Evolutionary conservation across 2,329 filamentous ascomycete genomes (phyloP), one percentile per base, ranked within the genome.

Genomic region (Fonsecaea pugnacius): DNA sequence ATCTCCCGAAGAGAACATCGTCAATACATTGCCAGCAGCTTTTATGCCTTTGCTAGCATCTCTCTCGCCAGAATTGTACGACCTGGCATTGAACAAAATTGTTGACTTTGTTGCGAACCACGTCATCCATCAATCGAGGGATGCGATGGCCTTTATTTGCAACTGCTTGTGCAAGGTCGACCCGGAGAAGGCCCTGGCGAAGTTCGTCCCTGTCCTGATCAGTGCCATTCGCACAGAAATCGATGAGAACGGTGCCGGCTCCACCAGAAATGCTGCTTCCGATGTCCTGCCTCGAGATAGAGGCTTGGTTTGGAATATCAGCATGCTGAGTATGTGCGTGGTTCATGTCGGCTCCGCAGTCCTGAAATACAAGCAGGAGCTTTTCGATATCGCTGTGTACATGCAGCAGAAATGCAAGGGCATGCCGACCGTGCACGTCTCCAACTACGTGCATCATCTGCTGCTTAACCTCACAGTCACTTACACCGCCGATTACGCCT

Each of bases 141-240:
- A 99, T 81, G 94, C 95, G 7, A 97, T 99, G 90, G 95, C 96
- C 1, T 99, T 96, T 84, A 98, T 98, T 60, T 91, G 94, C 78
- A 98, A 97, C 76, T 91, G 92, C 0, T 83, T 99, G 27, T 96
- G 95, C 83, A 98, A 98, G 78, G 92, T 96, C 70, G 91, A 96
- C 71, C 93, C 96, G 0, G 89, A 94, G 75, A 97, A 97, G 79
- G 92, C 95, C 0, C 82, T 99, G 57, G 95, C 93, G 74, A 87
- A 92, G 14, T 90, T 99, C 61, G 84, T 99, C 35, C 95, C 95
- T 0, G 92, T 96, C 81, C 83, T 98, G 59, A 90, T 96, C 57
- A 85, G 91, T 74, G 93, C 91, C 62, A 99, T 99, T 69, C 91
- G 93, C 67, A 96, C 92, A 66, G 95, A 99, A 77, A 99, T 99